These are phyloP conservation scores for Tuber calosporum DNA, from an alignment of 495 filamentous ascomycete species.

Conservation along the genomic window DNA sequence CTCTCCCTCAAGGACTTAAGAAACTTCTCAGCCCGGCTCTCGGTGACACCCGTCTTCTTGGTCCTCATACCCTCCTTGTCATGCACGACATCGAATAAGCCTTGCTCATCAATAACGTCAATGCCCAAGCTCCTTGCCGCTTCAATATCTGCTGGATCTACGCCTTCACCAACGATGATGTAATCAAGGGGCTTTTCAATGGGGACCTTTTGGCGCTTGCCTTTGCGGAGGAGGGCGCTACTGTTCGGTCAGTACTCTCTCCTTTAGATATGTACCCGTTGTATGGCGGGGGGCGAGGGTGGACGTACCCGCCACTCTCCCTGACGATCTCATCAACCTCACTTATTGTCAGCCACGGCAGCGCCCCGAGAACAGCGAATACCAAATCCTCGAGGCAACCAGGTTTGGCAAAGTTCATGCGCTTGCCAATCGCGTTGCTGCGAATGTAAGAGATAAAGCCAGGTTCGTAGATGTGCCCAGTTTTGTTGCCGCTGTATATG, in stretches of 20 bases:
- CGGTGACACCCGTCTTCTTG: neutral
- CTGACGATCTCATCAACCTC: neutral
- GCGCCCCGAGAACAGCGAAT: neutral
- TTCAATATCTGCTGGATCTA: neutral
- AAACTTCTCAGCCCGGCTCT: constrained; percentile 1
- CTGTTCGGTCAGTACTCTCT: neutral
- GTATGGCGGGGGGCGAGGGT: neutral
- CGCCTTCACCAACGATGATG: neutral
- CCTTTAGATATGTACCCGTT: neutral
- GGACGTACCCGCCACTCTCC: neutral
- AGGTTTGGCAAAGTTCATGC: neutral
- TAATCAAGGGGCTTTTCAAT: constrained; percentile 2
- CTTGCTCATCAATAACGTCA: neutral
- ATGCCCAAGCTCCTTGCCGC: neutral
- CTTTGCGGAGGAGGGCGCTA: neutral
- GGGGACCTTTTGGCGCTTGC: neutral
- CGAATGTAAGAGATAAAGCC: neutral
- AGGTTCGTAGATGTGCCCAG: neutral
- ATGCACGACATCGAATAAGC: neutral
- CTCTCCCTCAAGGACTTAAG: neutral
- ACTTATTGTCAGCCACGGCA: neutral
- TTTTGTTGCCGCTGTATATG: neutral
- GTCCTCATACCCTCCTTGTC: constrained; percentile 1
- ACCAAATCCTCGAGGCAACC: neutral
- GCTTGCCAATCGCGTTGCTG: neutral